Base-by-base conservation (phyloP, 2,329 filamentous ascomycete species). In the Xylaria sp. region DNA sequence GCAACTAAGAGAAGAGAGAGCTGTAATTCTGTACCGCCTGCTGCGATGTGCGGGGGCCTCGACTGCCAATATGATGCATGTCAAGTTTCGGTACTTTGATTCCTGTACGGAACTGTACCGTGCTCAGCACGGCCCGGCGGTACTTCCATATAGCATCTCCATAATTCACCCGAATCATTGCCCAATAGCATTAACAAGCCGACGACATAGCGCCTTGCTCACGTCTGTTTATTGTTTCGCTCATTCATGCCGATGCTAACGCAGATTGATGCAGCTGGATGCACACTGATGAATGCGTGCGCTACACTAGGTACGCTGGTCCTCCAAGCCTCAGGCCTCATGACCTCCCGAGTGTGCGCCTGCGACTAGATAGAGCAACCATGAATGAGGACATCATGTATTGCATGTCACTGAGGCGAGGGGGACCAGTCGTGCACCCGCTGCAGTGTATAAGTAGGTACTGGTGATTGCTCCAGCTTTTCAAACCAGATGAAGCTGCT, bases 381-480 rank as follows among this genome's bases (percentile, higher is more conserved):
- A 71, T 58, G 64, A 69, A 75, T 73, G 73, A 73, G 69, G 63
- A 69, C 72, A 73, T 75, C 69, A 72, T 74, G 74, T 74, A 75
- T 73, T 21, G 24, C 34, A 24, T 60, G 24, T 27, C 55, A 48
- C 47, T 39, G 61, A 62, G 64, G 21, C 51, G 57, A 61, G 51
- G 30, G 21, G 27, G 34, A n/a, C 24, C 24, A 27, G 24, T 27
- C 4, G 24, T 27, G 30, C 47, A 45, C 14, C 14, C 36, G 27
- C 47, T 17, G 14, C 9, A 39, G 17, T 19, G 7, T 19, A 2
- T 39, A 61, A 4, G 32, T 56, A 42, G 12, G 21, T 54, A 54
- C 12, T 14, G 27, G 32, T 27, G 21, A 27, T 27, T 27, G 24
- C 24, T 27, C 24, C 24, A 27, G 24, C 24, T 27, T 27, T 27